Evolutionary conservation across 768 basidiomycete species (phyloP), one percentile per base, ranked within the genome.

Genomic region (Boletellus ananiceps): DNA sequence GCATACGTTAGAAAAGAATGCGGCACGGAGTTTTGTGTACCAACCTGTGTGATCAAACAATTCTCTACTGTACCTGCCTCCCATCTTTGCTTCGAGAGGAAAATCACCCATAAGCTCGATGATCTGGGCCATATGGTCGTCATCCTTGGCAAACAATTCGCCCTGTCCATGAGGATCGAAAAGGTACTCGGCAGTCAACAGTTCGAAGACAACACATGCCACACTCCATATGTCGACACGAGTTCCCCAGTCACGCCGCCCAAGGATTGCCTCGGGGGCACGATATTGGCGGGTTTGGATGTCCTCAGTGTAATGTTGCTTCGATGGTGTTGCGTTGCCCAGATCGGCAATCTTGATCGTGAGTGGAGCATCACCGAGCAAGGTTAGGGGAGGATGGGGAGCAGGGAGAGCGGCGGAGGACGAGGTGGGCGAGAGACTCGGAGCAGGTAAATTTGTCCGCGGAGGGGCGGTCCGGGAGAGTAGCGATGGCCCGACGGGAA

Each of bases 241-340:
- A 33, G 81, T 74, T 56, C 84, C 89, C 93, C 93, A 96, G 57
- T 90, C 88, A 32, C 79, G 80, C 47, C 84, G 81, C 15, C 93
- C 93, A 15, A 94, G 72, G 57, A 96, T 93, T 46, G 91, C 93
- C 67, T 96, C 93, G n/a, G 93, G 93, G 23, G 88, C 81, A 53
- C 93, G 86, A 66, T 96, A 96, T 64, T 95, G 93, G 37, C 93
- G 81, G n/a, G 93, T 96, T 71, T 95, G 93, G 56, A 94, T 95
- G 63, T 93, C 93, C 61, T 94, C 93, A 8, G 93, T 95, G 65
- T 82, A 96, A 65, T 95, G 92, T 59, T 84, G 83, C 57, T 73
- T 84, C n/a, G 88, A 84, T 14, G 91, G 93, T 32, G 93, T 93
- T 21, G 93, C 93, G 64, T 96, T 96, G 21, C 93, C 93, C 38